Evolutionary conservation across 208 protist genomes (phyloP).

Genomic region (Leishmania lainsoni): DNA sequence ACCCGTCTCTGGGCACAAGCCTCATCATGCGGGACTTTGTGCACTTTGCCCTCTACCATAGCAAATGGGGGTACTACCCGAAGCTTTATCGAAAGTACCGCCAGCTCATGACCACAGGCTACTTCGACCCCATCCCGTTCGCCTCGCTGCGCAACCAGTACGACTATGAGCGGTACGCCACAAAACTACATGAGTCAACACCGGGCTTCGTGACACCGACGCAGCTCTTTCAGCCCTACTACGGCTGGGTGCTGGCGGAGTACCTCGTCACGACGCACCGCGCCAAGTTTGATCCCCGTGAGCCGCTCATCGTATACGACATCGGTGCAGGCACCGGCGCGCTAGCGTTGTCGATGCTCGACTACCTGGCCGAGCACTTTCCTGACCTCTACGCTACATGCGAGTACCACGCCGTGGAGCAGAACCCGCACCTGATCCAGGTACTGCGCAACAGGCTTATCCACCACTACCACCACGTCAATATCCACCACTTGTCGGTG

Average conservation of each 20-base stretch:
- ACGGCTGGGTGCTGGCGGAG: constrained; percentile 86
- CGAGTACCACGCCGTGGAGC: constrained; percentile 89
- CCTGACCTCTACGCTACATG: constrained; percentile 70
- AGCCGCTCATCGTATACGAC: constrained; percentile 90
- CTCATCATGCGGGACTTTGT: constrained; percentile 90
- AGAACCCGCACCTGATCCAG: constrained; percentile 73
- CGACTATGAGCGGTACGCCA: constrained; percentile 80
- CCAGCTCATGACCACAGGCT: constrained; percentile 81
- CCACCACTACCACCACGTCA: constrained; percentile 82
- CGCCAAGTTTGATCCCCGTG: constrained; percentile 82
- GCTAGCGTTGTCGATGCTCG: constrained; percentile 69
- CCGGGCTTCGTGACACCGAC: constrained; percentile 78
- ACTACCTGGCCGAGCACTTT: constrained; percentile 88
- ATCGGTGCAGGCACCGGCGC: constrained; percentile 87
- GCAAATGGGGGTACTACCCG: constrained; percentile 90
- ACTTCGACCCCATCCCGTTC: constrained; percentile 89
- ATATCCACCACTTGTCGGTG: constrained; percentile 77
- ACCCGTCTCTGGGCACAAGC: constrained; percentile 55
- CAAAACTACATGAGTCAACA: constrained; percentile 77
- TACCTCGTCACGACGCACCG: constrained; percentile 82
- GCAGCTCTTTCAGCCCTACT: constrained; percentile 89
- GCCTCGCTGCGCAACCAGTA: constrained; percentile 76
- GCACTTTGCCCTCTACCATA: constrained; percentile 86
- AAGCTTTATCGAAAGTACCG: constrained; percentile 88
- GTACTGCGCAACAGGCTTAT: constrained; percentile 73